Evolutionary conservation across 2,329 filamentous ascomycete genomes (phyloP).

Genomic region (Pseudocercospora musae): DNA sequence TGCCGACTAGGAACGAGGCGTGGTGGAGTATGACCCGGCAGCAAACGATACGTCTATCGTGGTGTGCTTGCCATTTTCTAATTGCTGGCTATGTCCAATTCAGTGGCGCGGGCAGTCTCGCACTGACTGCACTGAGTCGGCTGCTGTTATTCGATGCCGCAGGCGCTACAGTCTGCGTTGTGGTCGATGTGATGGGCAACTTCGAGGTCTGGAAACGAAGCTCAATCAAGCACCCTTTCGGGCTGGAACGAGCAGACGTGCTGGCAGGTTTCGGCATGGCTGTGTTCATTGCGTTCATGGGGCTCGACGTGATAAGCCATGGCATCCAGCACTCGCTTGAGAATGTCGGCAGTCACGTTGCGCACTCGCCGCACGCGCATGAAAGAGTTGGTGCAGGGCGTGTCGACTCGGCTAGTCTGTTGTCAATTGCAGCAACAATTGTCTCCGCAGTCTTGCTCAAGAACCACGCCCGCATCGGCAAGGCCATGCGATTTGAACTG

Average conservation of each 20-base stretch:
- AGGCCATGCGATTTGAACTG: conserved; percentile 81
- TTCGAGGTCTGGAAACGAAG: conserved; percentile 97
- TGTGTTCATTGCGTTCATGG: conserved; percentile 94
- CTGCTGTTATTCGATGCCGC: conserved; percentile 94
- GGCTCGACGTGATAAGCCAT: conserved; percentile 90
- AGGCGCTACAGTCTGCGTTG: conserved; percentile 85
- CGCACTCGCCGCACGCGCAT: conserved; percentile 58
- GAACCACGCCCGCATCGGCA: conserved; percentile 89
- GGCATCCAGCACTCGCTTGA: conserved; percentile 92
- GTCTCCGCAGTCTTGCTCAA: conserved; percentile 82
- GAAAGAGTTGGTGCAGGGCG: conserved; percentile 68
- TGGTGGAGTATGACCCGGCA: conserved; percentile 85
- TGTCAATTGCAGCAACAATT: conserved; percentile 78
- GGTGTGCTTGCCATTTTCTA: conserved; percentile 84
- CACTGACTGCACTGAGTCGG: conserved; percentile 88
- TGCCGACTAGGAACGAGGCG: conserved; percentile 84
- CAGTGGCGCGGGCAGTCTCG: conserved; percentile 78
- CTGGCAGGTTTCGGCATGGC: conserved; percentile 95
- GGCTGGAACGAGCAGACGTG: conserved; percentile 86
- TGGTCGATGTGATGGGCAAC: conserved; percentile 88
- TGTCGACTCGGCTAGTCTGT: conserved; percentile 75
- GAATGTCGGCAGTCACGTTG: conserved; percentile 63
- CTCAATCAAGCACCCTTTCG: conserved; percentile 87
- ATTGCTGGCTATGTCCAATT: conserved; percentile 84
- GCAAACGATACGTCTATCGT: conserved; percentile 77